Evolutionary conservation across 2,329 filamentous ascomycete species (phyloP), one percentile per base, ranked within the genome.

Genomic region (Clarireedia sp.): DNA sequence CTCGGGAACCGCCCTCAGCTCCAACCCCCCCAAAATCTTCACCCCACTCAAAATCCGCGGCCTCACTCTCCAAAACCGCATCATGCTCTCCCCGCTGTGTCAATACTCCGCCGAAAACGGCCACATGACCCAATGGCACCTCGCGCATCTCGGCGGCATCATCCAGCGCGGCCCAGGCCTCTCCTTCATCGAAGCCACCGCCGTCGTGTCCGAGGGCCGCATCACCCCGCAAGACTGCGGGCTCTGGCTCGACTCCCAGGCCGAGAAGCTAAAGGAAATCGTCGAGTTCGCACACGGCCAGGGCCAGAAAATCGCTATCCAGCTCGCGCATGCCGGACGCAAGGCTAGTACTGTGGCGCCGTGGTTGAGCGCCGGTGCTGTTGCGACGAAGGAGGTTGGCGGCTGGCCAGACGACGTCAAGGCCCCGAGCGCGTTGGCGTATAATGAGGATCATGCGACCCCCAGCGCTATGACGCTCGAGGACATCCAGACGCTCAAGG

Each of bases 161-260:
- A 79, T 89, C 21, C 77, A 86, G 57, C 82, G 86, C 55, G 91
- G 91, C 12, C 85, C 87, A 0, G 87, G 82, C 1, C 74, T 95
- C 17, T 74, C 86, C 48, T 81, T 90, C 57, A 76, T 91, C 56
- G 91, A 96, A 73, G 89, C 90, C 24, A 90, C 88, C 0, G 76
- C 83, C 33, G 87, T 95, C 0, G 75, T 81, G 9, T 72, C 88
- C 5, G 83, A 91, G 62, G 90, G 90, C 26, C 81, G 91, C 54
- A 95, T 95, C 74, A 87, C 87, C 0, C 89, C 90, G 1, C 78
- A 91, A 68, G 88, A 92, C 68, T 73, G 75, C 12, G 90, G 91
- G 0, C 73, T 96, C 7, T 96, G 90, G 91, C 78, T 86, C 59
- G 91, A 96, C 69, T 82, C 79, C 36, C 91, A 96, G 69, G 85